Evolutionary conservation across 2,329 filamentous ascomycete species (phyloP), one percentile per base, ranked within the genome.

Genomic region (Atkinsonella hypoxylon): DNA sequence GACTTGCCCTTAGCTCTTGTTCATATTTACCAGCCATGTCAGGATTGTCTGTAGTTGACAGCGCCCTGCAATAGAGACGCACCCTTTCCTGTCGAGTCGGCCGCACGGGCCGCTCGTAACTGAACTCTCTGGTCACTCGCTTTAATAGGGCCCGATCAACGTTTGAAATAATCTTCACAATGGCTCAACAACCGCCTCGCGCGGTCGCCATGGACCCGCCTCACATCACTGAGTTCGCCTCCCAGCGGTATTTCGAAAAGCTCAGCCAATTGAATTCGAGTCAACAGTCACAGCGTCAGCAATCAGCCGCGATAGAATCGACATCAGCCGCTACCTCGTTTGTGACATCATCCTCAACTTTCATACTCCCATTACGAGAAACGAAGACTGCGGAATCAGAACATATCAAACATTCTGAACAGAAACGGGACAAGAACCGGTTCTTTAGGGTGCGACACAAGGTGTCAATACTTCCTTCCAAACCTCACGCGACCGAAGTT

Each of bases 201-300:
- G 58, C 60, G 55, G 49, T 43, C 49, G 64, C 65, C 60, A 81
- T 82, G 78, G 80, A 83, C 56, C 78, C 77, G 59, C 72, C 75
- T 58, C 79, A 82, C 56, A 72, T 81, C 54, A 82, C 80, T 53
- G 81, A 84, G 64, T 84, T 84, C 66, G 81, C 79, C 54, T 84
- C 81, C 43, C 72, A 78, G 64, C 77, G 77, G 56, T 84, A 81
- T 61, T 79, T 82, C 56, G 74, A 75, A 50, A 84, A 84, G 66
- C 64, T 83, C 54, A 73, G 69, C 51, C 76, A 80, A 65, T 73
- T 69, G 58, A 77, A 67, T 62, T 73, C 70, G 61, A 54, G 32
- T 34, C 67, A 75, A 31, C 70, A 66, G 56, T 68, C 67, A 17
- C 71, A 72, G 56, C 62, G 72, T 56, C 62, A 67, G 55, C 68